Evolutionary conservation across 306 rosid genomes (phyloP).

Genomic region (Coriaria nepalensis): DNA sequence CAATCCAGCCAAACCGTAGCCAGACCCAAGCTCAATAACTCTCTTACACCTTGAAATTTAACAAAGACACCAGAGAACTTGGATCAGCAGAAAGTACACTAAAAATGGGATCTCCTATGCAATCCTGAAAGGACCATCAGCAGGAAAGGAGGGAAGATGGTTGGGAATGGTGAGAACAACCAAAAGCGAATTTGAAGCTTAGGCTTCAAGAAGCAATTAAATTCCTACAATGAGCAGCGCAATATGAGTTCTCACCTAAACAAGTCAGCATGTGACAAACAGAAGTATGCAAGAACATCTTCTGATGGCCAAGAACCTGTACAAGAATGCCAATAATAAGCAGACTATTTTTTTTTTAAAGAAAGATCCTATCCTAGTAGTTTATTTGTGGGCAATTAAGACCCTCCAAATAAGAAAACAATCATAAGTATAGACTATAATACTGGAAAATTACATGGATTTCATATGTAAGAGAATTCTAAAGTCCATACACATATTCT

Average conservation of each 20-base stretch:
- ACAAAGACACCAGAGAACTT: background rate
- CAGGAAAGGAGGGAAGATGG: background rate
- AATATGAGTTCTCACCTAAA: constrained; percentile 42
- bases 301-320: constrained; percentile 98
- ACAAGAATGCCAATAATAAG: constrained; percentile 18
- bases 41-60: constrained; percentile 53
- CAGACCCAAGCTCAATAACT: constrained; percentile 89
- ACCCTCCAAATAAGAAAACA: too few species aligned
- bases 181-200: background rate
- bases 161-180: constrained; percentile 12
- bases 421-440: background rate
- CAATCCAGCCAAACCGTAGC: constrained; percentile 88
- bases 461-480: background rate
- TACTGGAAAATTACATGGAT: background rate
- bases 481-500: too few species aligned
- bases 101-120: background rate
- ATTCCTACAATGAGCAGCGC: constrained; percentile 9
- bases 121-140: too few species aligned
- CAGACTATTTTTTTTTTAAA: too few species aligned
- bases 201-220: constrained; percentile 6
- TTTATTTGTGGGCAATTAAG: too few species aligned
- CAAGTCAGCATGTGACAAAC: constrained; percentile 42
- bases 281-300: constrained; percentile 83
- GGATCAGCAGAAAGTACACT: constrained; percentile 7
- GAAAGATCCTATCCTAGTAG: too few species aligned